Conservation (phyloP, 169 alveolate species). For the Babesia divergens region DNA sequence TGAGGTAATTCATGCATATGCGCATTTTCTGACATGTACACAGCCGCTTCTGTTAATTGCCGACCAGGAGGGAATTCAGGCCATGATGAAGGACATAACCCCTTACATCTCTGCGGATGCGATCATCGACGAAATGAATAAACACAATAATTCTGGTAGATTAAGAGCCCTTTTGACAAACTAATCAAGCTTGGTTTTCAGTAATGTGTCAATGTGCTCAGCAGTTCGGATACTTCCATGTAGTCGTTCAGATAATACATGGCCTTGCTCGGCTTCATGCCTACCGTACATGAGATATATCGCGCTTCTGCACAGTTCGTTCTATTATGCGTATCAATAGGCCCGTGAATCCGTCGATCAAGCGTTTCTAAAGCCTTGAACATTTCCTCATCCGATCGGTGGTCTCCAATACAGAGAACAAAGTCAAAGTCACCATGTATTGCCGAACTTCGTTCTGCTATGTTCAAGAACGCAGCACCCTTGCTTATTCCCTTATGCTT, state of each 20-base stretch:
- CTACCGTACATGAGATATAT: slow-evolving; percentile 57
- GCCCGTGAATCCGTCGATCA: neutral
- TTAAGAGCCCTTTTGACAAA: neutral
- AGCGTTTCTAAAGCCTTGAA: slow-evolving; percentile 60
- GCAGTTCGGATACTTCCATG: slow-evolving; percentile 48
- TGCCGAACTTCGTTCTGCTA: slow-evolving; percentile 34
- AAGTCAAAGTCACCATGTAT: slow-evolving; percentile 57
- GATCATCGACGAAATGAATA: neutral
- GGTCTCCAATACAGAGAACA: slow-evolving; percentile 53
- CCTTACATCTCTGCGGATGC: slow-evolving; percentile 22
- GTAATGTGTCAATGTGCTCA: slow-evolving; percentile 14
- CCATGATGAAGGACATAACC: slow-evolving; percentile 32
- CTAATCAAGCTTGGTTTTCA: no score
- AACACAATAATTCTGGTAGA: neutral
- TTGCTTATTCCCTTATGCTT: slow-evolving; percentile 43
- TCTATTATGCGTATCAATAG: neutral
- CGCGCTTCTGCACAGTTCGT: neutral
- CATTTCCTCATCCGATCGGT: slow-evolving; percentile 52
- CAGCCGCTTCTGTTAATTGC: slow-evolving; percentile 8
- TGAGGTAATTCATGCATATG: no score
- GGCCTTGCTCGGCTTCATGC: slow-evolving; percentile 67
- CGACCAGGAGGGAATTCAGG: slow-evolving; percentile 22
- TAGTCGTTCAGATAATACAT: slow-evolving; percentile 50
- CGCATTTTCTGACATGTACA: no score
- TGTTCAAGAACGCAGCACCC: slow-evolving; percentile 53